A percentile compares a stretch with the other conserved stretches of the same genome.
phyloP scores from a whole-genome alignment of 352 stramenopile species.

The Pythium graminicola region DNA sequence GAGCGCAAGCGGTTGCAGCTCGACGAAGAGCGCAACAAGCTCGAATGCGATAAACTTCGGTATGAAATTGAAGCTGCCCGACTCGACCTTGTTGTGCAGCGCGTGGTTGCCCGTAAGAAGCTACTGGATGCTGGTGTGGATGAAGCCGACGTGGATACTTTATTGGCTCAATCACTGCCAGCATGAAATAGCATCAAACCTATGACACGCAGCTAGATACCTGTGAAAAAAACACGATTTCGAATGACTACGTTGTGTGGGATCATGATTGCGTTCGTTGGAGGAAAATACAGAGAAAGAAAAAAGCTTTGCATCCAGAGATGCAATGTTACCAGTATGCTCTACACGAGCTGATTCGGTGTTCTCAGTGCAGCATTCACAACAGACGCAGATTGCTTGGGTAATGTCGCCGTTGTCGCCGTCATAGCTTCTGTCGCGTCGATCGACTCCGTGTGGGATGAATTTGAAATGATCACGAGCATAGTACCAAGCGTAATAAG shows the following conservation, averaged over 20 bases:
- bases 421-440: slow-evolving; percentile 76
- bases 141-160: slow-evolving; percentile 29
- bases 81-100: slow-evolving; percentile 46
- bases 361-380: slow-evolving; percentile 23
- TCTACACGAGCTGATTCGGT: slow-evolving; percentile 23
- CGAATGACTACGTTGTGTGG: too few relatives aligned
- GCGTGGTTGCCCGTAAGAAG: slow-evolving; percentile 43
- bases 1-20: slow-evolving; percentile 50
- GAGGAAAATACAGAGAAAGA: background rate
- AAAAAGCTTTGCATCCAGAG: too few relatives aligned
- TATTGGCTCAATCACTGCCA: slow-evolving; percentile 14
- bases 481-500: slow-evolving; percentile 64
- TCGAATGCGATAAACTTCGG: slow-evolving; percentile 63
- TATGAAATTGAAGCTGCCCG: slow-evolving; percentile 49
- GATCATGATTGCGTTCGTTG: background rate
- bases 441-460: slow-evolving; percentile 72
- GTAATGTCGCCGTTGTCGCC: slow-evolving; percentile 34
- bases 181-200: background rate
- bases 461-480: slow-evolving; percentile 70
- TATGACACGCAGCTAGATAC: too few relatives aligned
- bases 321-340: too few relatives aligned
- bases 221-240: too few relatives aligned
- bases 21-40: slow-evolving; percentile 48
- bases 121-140: slow-evolving; percentile 45
- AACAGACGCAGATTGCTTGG: slow-evolving; percentile 29